These are phyloP conservation scores for Trichoderma erinaceum DNA, from an alignment of 495 filamentous ascomycete genomes.

Conservation along the genomic window DNA sequence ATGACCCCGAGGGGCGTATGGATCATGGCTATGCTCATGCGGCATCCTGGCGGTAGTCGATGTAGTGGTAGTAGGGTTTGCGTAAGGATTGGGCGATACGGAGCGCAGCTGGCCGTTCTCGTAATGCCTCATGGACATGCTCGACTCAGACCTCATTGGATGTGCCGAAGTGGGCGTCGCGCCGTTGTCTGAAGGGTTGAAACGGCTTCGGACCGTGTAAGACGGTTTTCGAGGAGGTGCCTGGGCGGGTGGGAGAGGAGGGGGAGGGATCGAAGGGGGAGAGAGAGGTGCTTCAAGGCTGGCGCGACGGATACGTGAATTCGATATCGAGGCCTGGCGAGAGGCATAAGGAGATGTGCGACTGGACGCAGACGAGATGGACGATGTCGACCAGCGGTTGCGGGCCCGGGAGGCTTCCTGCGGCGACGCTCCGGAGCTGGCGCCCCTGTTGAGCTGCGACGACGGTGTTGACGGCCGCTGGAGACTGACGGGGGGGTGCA, in stretches of 20 bases:
- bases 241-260: neutral
- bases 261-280: constrained; percentile 22
- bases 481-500: constrained; percentile 22
- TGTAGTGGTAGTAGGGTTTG: neutral
- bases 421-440: constrained; percentile 32
- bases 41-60: constrained; percentile 14
- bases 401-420: constrained; percentile 63
- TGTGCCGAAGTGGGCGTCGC: neutral
- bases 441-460: constrained; percentile 39
- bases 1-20: constrained; percentile 24
- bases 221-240: constrained; percentile 14
- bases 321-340: neutral
- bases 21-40: constrained; percentile 25
- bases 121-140: neutral
- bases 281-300: constrained; percentile 35
- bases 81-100: constrained; percentile 4
- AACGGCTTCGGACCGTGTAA: neutral
- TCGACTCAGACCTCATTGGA: neutral
- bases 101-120: constrained; percentile 9
- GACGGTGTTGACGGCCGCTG: constrained; percentile 23
- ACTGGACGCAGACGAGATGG: constrained; percentile 52
- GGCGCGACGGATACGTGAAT: constrained; percentile 43
- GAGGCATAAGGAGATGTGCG: constrained; percentile 32
- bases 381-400: constrained; percentile 80
- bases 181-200: neutral